Conservation (phyloP, 257 asterid species). For the Penstemon eatonii region DNA sequence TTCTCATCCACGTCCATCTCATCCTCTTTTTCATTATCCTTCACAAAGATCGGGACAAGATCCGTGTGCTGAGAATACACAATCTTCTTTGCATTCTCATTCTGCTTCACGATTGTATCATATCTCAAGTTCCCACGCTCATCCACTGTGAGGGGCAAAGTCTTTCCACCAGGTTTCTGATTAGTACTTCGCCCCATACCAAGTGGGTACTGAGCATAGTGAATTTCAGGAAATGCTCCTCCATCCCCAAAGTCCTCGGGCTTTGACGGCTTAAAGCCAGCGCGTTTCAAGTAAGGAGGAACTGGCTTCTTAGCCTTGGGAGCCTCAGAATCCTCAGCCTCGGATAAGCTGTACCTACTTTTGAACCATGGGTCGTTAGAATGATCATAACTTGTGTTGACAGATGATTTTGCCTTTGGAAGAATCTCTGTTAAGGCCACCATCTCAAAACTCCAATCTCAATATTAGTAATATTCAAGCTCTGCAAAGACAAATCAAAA, state of each 20-base stretch:
- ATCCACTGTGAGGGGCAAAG: conserved; percentile 80
- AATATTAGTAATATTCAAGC: background rate
- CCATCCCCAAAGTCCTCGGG: conserved; percentile 92
- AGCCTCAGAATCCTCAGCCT: conserved; percentile 52
- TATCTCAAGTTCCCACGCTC: conserved; percentile 81
- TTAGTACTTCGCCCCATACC: conserved; percentile 70
- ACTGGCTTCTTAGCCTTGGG: conserved; percentile 58
- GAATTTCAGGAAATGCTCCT: conserved; percentile 91
- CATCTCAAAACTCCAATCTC: conserved; percentile 33
- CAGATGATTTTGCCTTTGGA: conserved; percentile 50
- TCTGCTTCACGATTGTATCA: conserved; percentile 82
- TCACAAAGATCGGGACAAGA: conserved; percentile 72
- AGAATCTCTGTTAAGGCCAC: conserved; percentile 47
- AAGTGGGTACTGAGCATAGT: conserved; percentile 81
- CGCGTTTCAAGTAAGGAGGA: conserved; percentile 71
- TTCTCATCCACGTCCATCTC: conserved; percentile 78
- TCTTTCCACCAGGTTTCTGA: conserved; percentile 58
- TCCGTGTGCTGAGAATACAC: conserved; percentile 81
- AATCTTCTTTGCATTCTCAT: conserved; percentile 82
- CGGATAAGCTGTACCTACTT: conserved; percentile 50
- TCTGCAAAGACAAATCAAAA: conserved; percentile 23
- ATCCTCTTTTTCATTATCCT: conserved; percentile 53
- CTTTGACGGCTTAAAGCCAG: conserved; percentile 81
- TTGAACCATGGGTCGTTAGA: conserved; percentile 61
- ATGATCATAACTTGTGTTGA: conserved; percentile 42